phyloP scores from a whole-genome alignment of 257 asterid genomes.

The Orobanche coerulescens region DNA sequence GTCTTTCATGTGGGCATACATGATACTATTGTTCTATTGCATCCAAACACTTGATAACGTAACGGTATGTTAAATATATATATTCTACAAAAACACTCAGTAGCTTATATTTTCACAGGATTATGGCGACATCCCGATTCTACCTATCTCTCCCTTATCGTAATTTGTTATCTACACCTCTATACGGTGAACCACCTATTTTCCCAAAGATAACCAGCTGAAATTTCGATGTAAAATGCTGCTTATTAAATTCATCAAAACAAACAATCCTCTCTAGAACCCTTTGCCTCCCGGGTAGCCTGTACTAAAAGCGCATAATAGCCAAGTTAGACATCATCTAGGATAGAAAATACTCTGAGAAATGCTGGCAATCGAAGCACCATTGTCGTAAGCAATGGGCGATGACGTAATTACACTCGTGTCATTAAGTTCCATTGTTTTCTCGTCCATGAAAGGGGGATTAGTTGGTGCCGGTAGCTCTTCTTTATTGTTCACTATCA shows the following conservation, averaged over 20 bases:
- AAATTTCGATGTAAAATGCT: neutral
- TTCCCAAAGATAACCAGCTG: too few relatives aligned
- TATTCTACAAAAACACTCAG: too few relatives aligned
- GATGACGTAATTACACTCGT: conserved; percentile 13
- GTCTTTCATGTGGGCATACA: too few relatives aligned
- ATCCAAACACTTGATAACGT: too few relatives aligned
- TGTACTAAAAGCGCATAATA: neutral
- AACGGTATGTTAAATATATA: too few relatives aligned
- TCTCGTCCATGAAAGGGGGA: conserved; percentile 67
- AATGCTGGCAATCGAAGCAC: conserved; percentile 45
- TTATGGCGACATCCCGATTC: neutral
- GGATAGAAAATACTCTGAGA: conserved; percentile 61
- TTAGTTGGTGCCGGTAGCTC: conserved; percentile 53
- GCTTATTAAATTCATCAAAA: neutral
- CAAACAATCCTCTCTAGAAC: neutral
- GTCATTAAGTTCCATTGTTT: conserved; percentile 47
- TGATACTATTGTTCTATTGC: neutral
- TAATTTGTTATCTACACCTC: conserved; percentile 3
- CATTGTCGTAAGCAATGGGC: conserved; percentile 19
- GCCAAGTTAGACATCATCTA: conserved; percentile 29
- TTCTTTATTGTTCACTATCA: conserved; percentile 53
- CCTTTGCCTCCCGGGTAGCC: conserved; percentile 3
- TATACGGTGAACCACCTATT: neutral
- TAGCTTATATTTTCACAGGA: neutral
- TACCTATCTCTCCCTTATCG: neutral